Percentiles rank a stretch among this genome's conserved stretches.
Evolutionary conservation across 192 early-diverging fungal genomes (phyloP).

Genomic region (Umbelopsis sp.): DNA sequence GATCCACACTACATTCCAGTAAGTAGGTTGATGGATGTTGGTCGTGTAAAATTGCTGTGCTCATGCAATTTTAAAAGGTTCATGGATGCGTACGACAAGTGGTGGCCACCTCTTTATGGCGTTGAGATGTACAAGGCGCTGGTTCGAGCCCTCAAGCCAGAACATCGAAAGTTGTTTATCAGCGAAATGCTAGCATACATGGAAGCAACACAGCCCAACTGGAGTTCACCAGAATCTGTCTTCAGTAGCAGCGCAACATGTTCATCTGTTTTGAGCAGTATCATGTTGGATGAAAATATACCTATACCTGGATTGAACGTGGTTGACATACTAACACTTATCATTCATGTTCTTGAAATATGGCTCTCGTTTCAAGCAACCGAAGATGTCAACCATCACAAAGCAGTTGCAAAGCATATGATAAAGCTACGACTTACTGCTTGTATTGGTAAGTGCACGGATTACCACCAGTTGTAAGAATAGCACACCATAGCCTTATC

Average conservation of each 20-base stretch:
- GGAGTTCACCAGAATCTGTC: neutral
- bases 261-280: neutral
- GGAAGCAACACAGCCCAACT: constrained; percentile 3
- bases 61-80: neutral
- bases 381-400: neutral
- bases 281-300: neutral
- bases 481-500: too few species aligned
- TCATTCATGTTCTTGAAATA: neutral
- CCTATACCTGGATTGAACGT: neutral
- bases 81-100: constrained; percentile 4
- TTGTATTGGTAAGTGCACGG: constrained; percentile 1
- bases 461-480: neutral
- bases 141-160: neutral
- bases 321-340: neutral
- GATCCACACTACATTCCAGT: constrained; percentile 5
- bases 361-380: neutral
- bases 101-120: constrained; percentile 6
- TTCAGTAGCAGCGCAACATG: constrained; percentile 7
- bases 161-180: neutral
- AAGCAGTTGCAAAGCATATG: constrained; percentile 4
- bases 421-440: constrained; percentile 3
- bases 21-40: neutral
- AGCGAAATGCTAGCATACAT: constrained; percentile 5
- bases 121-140: neutral
- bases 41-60: neutral